Conservation (phyloP, 2,329 filamentous ascomycete genomes). For the Talaromyces sp. region DNA sequence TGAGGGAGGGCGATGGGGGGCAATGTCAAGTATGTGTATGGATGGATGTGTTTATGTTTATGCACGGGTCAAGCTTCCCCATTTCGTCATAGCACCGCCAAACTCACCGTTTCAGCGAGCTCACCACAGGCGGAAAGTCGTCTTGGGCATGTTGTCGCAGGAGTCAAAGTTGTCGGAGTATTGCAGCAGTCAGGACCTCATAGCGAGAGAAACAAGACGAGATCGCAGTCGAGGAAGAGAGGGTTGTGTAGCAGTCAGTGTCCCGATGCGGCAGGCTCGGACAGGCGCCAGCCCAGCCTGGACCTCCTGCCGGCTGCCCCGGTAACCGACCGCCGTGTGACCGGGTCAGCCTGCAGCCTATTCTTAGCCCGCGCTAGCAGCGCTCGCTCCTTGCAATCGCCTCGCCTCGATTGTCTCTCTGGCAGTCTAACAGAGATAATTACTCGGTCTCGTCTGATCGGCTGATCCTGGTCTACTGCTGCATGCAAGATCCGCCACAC, state of each 20-base stretch:
- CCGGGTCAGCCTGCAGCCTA: neutral
- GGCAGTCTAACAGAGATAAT: neutral
- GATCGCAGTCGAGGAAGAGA: neutral
- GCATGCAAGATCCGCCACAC: neutral
- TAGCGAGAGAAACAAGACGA: neutral
- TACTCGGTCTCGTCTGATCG: neutral
- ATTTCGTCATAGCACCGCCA: neutral
- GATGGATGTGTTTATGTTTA: neutral
- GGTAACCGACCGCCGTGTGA: slow-evolving; percentile 8
- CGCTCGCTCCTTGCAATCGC: neutral
- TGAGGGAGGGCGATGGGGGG: neutral
- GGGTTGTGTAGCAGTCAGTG: neutral
- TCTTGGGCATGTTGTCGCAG: neutral
- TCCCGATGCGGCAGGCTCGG: neutral
- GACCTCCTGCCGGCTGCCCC: slow-evolving; percentile 7
- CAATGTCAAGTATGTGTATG: neutral
- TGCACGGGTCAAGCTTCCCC: neutral
- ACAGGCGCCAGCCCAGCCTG: neutral
- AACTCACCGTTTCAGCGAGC: neutral
- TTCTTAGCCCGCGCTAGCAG: neutral
- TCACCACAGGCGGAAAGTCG: neutral
- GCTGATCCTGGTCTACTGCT: neutral
- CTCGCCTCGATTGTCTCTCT: neutral
- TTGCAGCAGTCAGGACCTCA: neutral
- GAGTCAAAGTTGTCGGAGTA: neutral